Evolutionary conservation across 306 rosid genomes (phyloP), one percentile per base, ranked within the genome.

Genomic region (Glycine latifolia): DNA sequence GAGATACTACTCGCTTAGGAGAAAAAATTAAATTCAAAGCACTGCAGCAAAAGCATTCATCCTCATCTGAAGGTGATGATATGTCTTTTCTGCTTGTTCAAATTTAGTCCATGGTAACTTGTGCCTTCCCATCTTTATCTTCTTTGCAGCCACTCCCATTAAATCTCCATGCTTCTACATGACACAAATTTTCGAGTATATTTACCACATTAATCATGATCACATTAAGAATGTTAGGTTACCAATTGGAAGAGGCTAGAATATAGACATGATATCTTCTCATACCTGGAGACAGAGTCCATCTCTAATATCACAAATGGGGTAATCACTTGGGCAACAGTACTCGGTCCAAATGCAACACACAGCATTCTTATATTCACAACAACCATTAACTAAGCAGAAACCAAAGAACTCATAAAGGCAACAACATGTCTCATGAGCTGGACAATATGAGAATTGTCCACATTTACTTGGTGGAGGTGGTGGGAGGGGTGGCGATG

Each of bases 401-500:
- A 17, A 3, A 71, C 17, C 87, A 41, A 8, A 74, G 20, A 80
- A 66, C 54, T 85, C 89, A 50, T 4, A 62, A 13, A 86, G 61
- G 79, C 97, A 93, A 79, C 97, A 93, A 31, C 97, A 93, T 50
- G 97, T 93, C 78, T 91, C 88, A 52, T 87, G 86, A 62, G 81
- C 17, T 43, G 87, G 54, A 84, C 97, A 93, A 56, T 83, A 93
- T 20, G 92, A 83, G 71, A 83, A 86, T 82, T 87, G 91, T 61
- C 94, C 97, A 35, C 97, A 93, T 63, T 87, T 67, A 72, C 87
- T 84, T 10, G 97, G 97, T 65, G 96, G 67, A 35, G 95, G 95
- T 71, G 95, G 39, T 11, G 93, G 94, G 2, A 94, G 89, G 0
- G 89, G 60, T 3, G 86, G 31, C 31, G 2, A 2, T 26, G 31